Percentiles rank a stretch among this genome's conserved stretches.
phyloP scores from a whole-genome alignment of 2,329 filamentous ascomycete genomes.

The Aspergillus quadrilineatus region DNA sequence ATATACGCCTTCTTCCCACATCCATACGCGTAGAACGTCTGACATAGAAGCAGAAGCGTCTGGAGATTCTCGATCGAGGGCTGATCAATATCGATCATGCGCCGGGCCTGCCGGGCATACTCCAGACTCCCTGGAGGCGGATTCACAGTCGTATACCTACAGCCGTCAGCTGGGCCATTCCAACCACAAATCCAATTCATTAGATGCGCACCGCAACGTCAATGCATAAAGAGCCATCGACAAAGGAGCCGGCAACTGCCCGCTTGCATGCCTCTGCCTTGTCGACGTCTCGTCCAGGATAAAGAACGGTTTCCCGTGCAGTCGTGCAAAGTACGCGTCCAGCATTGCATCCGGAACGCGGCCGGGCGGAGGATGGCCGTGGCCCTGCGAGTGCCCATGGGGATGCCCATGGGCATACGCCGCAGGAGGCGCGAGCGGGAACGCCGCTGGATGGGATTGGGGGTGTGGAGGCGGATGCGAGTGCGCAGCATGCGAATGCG shows the following conservation, averaged over 20 bases:
- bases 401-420: neutral
- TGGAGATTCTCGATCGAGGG: conserved; percentile 77
- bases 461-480: conserved; percentile 13
- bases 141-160: conserved; percentile 71
- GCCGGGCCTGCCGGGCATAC: conserved; percentile 67
- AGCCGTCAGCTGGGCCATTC: conserved; percentile 14
- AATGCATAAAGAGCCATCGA: conserved; percentile 58
- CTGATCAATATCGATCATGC: conserved; percentile 73
- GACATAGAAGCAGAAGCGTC: conserved; percentile 70
- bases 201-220: conserved; percentile 56
- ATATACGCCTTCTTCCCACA: conserved; percentile 85
- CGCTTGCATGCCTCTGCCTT: conserved; percentile 68
- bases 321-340: conserved; percentile 74
- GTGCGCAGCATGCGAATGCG: neutral
- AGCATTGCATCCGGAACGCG: conserved; percentile 64
- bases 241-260: conserved; percentile 58
- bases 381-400: neutral
- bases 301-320: conserved; percentile 79
- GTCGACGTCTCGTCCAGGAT: conserved; percentile 76
- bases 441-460: conserved; percentile 14
- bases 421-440: neutral
- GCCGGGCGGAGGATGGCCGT: conserved; percentile 12
- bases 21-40: conserved; percentile 73
- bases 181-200: neutral
- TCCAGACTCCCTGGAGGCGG: conserved; percentile 69